Percentiles rank a stretch among this genome's conserved stretches.
phyloP scores from a whole-genome alignment of 1,139 yeast species.

The Lodderomyces orthopsilosis region DNA sequence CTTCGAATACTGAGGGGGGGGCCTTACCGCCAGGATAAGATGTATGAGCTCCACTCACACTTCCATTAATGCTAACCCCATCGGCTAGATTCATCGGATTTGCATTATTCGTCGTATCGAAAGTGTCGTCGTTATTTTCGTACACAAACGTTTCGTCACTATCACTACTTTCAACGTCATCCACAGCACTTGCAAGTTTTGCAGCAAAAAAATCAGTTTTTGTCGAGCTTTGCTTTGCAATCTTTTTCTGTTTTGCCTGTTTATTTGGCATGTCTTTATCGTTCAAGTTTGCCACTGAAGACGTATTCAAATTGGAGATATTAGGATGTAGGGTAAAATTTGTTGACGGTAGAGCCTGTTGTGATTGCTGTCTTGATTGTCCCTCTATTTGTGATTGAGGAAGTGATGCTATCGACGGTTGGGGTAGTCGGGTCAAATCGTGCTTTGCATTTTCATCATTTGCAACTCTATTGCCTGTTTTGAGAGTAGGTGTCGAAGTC shows the following conservation, averaged over 20 bases:
- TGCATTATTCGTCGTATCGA: constrained; percentile 12
- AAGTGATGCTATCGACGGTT: neutral
- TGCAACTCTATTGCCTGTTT: neutral
- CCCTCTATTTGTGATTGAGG: constrained; percentile 1
- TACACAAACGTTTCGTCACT: constrained; percentile 94
- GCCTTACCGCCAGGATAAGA: constrained; percentile 4
- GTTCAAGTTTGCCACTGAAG: constrained; percentile 4
- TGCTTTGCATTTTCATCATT: constrained; percentile 1
- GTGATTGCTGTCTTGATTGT: constrained; percentile 4
- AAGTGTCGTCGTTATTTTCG: constrained; percentile 46
- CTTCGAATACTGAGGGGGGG: constrained; percentile 7
- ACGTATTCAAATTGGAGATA: constrained; percentile 9
- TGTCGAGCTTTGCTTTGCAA: constrained; percentile 40
- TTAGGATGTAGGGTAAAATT: constrained; percentile 13
- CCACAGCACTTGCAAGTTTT: constrained; percentile 88
- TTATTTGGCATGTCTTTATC: constrained; percentile 8
- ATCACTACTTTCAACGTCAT: constrained; percentile 81
- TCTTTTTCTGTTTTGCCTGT: constrained; percentile 20
- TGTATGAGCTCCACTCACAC: constrained; percentile 6
- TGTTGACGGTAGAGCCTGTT: constrained; percentile 4
- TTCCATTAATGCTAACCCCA: constrained; percentile 15
- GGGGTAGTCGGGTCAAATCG: constrained; percentile 2
- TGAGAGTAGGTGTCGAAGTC: neutral
- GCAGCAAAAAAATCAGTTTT: constrained; percentile 95
- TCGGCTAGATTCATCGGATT: constrained; percentile 10